Base-by-base conservation (phyloP, 2,329 filamentous ascomycete species). In the Nigrospora osmanthi region DNA sequence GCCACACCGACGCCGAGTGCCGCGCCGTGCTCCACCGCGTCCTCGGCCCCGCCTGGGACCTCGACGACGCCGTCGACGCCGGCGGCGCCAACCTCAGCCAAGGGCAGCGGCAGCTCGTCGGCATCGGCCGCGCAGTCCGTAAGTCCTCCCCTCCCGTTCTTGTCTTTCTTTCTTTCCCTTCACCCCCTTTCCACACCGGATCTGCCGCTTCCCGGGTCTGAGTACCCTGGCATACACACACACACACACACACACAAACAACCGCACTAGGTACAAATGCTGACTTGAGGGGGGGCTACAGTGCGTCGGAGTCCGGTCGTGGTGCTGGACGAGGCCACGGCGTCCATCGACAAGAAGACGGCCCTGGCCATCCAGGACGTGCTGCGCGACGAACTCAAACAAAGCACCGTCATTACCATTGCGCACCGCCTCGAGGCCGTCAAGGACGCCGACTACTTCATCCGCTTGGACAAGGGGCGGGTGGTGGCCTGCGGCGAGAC, bases 381-480 rank as follows among this genome's bases (percentile, higher is more conserved):
- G 3, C 56, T 83, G 35, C 61, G 78, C 4, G 69, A 73, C 19
- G 78, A 81, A 55, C 64, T 83, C 38, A 55, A 58, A 4, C 49
- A 68, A 13, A 80, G 75, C 51, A 83, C 80, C 0, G 78, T 84
- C 2, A 79, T 84, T 36, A 81, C 80, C 0, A 82, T 84, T 56
- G 80, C 80, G n/a, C 80, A 84, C 58, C 70, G 80, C 2, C 63
- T 82, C 1, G 76, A 82, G 58, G 81, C 80, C 0, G 81, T 85
- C 11, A 67, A 70, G 50, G 75, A 78, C 47, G 77, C 77, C 1
- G 69, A 73, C 42, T 81, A 72, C 55, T 76, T 72, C 44, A 58
- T 81, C 40, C 61, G 76, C 30, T 54, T 81, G 39, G 75, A 80
- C 32, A 62, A 63, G 13, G 78, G 78, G 2, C 58, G 61, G 14